Evolutionary conservation across 768 basidiomycete genomes (phyloP).

Genomic region (Kwoniella bestiolae): DNA sequence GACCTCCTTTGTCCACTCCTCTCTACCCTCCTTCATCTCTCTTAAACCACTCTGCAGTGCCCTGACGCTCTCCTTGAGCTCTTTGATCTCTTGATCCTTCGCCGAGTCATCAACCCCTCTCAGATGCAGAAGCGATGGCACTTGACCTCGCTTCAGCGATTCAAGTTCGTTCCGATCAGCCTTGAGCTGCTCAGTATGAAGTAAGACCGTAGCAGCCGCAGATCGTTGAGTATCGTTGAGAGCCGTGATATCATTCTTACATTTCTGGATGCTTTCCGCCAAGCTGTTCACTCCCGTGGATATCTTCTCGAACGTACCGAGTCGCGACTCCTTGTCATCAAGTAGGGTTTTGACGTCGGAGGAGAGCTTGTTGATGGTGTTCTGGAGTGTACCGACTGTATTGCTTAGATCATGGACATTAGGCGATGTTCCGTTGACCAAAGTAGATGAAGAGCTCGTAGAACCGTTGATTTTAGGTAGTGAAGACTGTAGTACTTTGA

Average conservation of each 20-base stretch:
- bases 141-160: not conserved
- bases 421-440: not conserved
- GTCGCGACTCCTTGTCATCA: conserved; percentile 1
- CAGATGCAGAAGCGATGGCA: not conserved
- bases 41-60: conserved; percentile 7
- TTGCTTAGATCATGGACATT: not conserved
- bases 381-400: not conserved
- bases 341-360: not conserved
- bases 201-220: not conserved
- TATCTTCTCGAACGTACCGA: conserved; percentile 4
- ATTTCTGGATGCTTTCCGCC: conserved; percentile 8
- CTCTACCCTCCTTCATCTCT: conserved; percentile 17
- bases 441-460: not conserved
- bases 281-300: not conserved
- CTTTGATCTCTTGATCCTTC: conserved; percentile 7
- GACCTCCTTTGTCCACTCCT: conserved; percentile 26
- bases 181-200: conserved; percentile 2
- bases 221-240: not conserved
- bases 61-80: conserved; percentile 3
- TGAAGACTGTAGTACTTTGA: not conserved
- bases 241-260: not conserved
- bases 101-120: not conserved
- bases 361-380: not conserved
- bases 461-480: not conserved
- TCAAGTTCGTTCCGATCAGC: conserved; percentile 2